Evolutionary conservation across 441 rosid species (phyloP).

Genomic region (Viola pubescens): DNA sequence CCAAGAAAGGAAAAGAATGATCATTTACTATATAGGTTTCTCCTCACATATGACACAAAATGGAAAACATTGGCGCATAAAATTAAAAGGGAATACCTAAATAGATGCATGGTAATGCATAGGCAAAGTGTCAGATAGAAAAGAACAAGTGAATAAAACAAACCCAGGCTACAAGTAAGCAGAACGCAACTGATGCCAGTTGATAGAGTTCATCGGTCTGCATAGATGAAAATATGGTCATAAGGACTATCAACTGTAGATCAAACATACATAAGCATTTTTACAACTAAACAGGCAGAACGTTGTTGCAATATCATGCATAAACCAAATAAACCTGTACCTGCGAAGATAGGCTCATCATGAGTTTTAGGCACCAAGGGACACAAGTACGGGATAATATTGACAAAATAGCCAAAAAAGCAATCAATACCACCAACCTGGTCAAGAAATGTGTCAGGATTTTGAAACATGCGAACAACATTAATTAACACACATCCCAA

Average conservation of each 20-base stretch:
- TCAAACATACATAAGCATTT: background rate
- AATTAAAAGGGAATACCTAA: background rate
- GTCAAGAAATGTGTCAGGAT: conserved; percentile 11
- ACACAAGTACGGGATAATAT: conserved; percentile 73
- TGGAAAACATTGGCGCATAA: background rate
- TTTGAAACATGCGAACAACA: background rate
- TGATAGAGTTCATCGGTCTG: conserved; percentile 98
- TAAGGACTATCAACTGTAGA: conserved; percentile 13
- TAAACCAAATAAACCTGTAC: conserved; percentile 31
- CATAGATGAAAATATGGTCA: conserved; percentile 22
- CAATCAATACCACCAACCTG: conserved; percentile 74
- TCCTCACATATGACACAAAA: background rate
- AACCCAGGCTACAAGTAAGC: conserved; percentile 75
- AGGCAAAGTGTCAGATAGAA: background rate
- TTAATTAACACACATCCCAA: background rate
- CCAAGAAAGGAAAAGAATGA: too few relatives aligned
- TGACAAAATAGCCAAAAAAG: conserved; percentile 66
- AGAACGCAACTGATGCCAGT: conserved; percentile 85
- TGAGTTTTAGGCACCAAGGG: conserved; percentile 86
- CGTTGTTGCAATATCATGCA: background rate
- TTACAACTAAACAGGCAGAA: background rate
- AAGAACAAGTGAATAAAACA: conserved; percentile 7
- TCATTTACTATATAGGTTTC: too few relatives aligned
- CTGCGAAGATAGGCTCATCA: conserved; percentile 93
- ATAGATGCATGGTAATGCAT: background rate